A percentile compares a stretch with the other conserved stretches of the same genome.
Conservation (phyloP, 2,329 filamentous ascomycete genomes). For the Microcyclospora tardicrescens region DNA sequence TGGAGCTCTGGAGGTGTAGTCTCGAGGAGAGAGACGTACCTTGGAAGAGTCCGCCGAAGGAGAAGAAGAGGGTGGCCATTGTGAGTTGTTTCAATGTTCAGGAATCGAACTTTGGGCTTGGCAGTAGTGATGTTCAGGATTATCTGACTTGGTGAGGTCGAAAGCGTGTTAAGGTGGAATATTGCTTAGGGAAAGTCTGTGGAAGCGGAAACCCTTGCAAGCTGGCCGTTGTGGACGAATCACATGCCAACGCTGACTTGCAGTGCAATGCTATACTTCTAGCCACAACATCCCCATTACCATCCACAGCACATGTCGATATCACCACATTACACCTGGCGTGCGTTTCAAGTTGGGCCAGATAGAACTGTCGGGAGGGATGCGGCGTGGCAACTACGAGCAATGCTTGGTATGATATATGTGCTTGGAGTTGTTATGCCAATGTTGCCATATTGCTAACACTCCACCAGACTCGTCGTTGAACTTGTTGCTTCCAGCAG, state of each 20-base stretch:
- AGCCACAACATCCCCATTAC: no score
- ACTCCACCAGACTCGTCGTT: slow-evolving; percentile 34
- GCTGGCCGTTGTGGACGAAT: slow-evolving; percentile 1
- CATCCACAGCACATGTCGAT: slow-evolving; percentile 4
- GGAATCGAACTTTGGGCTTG: no score
- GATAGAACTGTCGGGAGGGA: slow-evolving; percentile 1
- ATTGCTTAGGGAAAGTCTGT: background rate
- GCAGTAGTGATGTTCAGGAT: no score
- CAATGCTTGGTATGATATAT: slow-evolving; percentile 3
- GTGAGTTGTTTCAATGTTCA: background rate
- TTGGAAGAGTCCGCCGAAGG: slow-evolving; percentile 60
- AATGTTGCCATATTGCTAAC: background rate
- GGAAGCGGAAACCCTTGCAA: background rate
- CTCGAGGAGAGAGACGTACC: slow-evolving; percentile 31
- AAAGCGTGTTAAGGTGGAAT: no score
- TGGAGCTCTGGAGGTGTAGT: background rate
- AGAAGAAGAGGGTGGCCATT: slow-evolving; percentile 46
- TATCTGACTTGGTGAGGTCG: no score
- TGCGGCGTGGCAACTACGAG: slow-evolving; percentile 1
- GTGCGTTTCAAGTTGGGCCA: slow-evolving; percentile 4
- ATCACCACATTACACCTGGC: slow-evolving; percentile 5
- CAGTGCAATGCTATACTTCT: no score
- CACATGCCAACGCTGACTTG: no score
- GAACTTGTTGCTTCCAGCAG: slow-evolving; percentile 45
- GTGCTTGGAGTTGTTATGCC: background rate